Conservation (phyloP, 2,329 filamentous ascomycete genomes). For the Madurella mycetomatis region DNA sequence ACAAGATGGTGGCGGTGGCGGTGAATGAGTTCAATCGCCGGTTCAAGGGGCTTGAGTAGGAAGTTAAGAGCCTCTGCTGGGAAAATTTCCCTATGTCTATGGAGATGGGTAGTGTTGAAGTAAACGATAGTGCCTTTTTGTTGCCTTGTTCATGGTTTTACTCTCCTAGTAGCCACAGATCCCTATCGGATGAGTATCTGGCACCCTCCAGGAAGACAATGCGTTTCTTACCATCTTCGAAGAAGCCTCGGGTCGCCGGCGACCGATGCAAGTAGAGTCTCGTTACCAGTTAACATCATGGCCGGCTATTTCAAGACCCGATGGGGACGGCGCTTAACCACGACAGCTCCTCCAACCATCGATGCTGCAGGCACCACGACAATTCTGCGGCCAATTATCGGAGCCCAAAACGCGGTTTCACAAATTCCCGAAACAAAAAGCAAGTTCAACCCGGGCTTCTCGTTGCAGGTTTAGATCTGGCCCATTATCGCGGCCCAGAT, state of each 20-base stretch:
- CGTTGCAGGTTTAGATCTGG: not conserved
- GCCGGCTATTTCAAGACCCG: not conserved
- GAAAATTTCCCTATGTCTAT: not conserved
- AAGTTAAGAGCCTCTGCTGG: not conserved
- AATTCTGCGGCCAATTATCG: not conserved
- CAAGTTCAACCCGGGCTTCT: not conserved
- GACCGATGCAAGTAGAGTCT: too few species aligned
- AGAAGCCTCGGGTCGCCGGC: too few species aligned
- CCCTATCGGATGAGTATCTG: too few species aligned
- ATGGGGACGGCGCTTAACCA: not conserved
- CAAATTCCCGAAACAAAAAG: not conserved
- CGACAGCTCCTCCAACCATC: not conserved
- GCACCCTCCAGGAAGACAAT: too few species aligned
- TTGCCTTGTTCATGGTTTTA: not conserved
- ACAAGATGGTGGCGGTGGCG: constrained; percentile 61
- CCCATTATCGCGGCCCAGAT: not conserved
- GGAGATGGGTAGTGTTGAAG: not conserved
- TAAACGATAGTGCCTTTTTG: not conserved
- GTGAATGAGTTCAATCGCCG: constrained; percentile 64
- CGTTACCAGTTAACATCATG: not conserved
- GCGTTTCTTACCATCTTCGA: too few species aligned
- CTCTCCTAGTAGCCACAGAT: not conserved
- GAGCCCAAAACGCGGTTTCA: not conserved
- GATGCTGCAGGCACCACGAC: not conserved
- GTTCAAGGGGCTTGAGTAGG: constrained; percentile 43